These are phyloP conservation scores for Ganoderma sp. DNA, from an alignment of 1,284 basidiomycete species.

Conservation along the genomic window DNA sequence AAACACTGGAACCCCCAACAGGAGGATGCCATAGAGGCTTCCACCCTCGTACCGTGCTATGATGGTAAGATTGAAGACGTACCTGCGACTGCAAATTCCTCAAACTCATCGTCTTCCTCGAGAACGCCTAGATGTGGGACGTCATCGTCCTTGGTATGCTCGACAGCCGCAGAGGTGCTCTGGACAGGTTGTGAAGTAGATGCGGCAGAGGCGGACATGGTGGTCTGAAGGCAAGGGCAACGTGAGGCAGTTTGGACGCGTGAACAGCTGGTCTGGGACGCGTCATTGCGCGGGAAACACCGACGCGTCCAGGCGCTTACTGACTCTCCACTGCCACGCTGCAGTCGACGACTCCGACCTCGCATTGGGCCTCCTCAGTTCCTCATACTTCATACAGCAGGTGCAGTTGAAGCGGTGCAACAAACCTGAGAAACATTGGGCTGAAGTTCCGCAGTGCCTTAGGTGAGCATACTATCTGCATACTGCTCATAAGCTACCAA, in stretches of 20 bases:
- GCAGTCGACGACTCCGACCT: too few species aligned
- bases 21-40: too few species aligned
- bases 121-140: conserved; percentile 70
- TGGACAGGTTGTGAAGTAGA: conserved; percentile 46
- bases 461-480: too few species aligned
- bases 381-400: too few species aligned
- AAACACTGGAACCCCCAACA: not conserved
- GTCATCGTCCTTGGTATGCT: conserved; percentile 48
- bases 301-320: conserved; percentile 21
- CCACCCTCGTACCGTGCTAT: too few species aligned
- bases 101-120: conserved; percentile 87
- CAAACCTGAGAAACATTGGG: too few species aligned
- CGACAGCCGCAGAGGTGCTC: conserved; percentile 40
- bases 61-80: conserved; percentile 26
- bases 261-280: conserved; percentile 28
- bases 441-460: too few species aligned
- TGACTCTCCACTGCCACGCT: too few species aligned
- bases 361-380: not conserved
- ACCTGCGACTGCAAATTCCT: conserved; percentile 81
- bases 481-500: too few species aligned
- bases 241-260: not conserved
- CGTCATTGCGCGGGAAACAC: conserved; percentile 36
- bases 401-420: too few species aligned
- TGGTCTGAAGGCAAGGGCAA: conserved; percentile 15
- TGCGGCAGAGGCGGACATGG: conserved; percentile 42